A percentile compares a stretch with the other conserved stretches of the same genome.
phyloP scores from a whole-genome alignment of 495 filamentous ascomycete genomes.

The Xylaria venustula region DNA sequence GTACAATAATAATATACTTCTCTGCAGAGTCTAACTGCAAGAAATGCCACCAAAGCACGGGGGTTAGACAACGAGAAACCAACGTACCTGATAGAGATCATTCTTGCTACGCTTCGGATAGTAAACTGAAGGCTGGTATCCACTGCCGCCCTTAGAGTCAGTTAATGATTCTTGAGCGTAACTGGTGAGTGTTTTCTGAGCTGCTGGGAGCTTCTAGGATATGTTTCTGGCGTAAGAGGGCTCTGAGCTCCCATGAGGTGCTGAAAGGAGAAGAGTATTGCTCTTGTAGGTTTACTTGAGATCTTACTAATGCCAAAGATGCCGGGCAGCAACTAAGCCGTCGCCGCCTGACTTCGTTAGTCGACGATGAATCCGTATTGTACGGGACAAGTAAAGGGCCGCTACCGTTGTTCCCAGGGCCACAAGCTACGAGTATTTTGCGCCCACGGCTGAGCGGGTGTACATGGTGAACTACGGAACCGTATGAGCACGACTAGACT shows the following conservation, averaged over 20 bases:
- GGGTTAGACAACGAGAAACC: not conserved
- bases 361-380: not conserved
- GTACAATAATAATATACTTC: not conserved
- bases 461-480: conserved; percentile 68
- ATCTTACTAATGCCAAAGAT: conserved; percentile 78
- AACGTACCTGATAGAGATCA: conserved; percentile 75
- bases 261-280: too few relatives aligned
- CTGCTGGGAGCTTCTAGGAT: too few relatives aligned
- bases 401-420: conserved; percentile 91
- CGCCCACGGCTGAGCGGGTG: conserved; percentile 73
- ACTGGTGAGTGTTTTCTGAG: too few relatives aligned
- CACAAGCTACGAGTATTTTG: conserved; percentile 82
- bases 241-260: too few relatives aligned
- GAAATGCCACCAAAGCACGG: not conserved
- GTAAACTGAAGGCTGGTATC: conserved; percentile 86
- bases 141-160: conserved; percentile 26
- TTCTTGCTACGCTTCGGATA: conserved; percentile 91
- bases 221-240: too few relatives aligned
- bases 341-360: conserved; percentile 68
- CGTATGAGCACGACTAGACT: not conserved
- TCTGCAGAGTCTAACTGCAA: not conserved
- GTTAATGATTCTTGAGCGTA: not conserved
- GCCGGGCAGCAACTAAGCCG: conserved; percentile 90
- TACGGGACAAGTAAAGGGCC: not conserved
- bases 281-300: too few relatives aligned